Evolutionary conservation across 2,329 filamentous ascomycete genomes (phyloP), one percentile per base, ranked within the genome.

Genomic region (Ceratocystis cubensis): DNA sequence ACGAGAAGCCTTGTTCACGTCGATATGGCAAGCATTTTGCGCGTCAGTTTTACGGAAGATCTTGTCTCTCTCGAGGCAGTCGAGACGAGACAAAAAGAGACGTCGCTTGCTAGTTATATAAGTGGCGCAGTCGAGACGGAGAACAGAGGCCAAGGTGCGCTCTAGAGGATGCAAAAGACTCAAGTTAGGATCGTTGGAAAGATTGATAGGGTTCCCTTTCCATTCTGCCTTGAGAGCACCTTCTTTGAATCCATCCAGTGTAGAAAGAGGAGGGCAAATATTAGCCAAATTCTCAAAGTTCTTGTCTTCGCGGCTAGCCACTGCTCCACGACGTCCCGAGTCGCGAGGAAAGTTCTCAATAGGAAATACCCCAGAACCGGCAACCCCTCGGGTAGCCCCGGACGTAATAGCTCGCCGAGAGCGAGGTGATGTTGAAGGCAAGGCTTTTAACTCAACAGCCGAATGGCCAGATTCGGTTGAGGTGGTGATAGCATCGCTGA

Each of bases 1-100:
- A 75, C 93, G 93, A 70, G 90, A 95, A 2, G 92, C 91, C 79
- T 96, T 97, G 80, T 96, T 96, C 74, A 97, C 93, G 72, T 97
- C 93, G 70, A 96, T 96, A 79, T 95, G 95, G 82, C 91, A 96
- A n/a, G 90, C 91, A 75, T 96, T 89, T 75, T 97, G 93, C 4
- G 91, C 91, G 74, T 96, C 90, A 1, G 93, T 97, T 82, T 96
- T 96, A 74, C 90, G 87, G 75, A 96, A 96, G 72, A 92, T 88
- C 76, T 95, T 94, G 73, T 83, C 82, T 45, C 84, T 85, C 66
- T 79, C 77, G 1, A 86, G 83, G 68, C 82, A 84, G 63, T 88
- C 83, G 44, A 93, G 82, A 50, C 89, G 85, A 63, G 85, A 85
- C 65, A 87, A 80, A 75, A 97, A 97, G 73, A 97, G 93, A 68